Conservation (phyloP, 2,329 filamentous ascomycete species). For the Pezicula radicicola region DNA sequence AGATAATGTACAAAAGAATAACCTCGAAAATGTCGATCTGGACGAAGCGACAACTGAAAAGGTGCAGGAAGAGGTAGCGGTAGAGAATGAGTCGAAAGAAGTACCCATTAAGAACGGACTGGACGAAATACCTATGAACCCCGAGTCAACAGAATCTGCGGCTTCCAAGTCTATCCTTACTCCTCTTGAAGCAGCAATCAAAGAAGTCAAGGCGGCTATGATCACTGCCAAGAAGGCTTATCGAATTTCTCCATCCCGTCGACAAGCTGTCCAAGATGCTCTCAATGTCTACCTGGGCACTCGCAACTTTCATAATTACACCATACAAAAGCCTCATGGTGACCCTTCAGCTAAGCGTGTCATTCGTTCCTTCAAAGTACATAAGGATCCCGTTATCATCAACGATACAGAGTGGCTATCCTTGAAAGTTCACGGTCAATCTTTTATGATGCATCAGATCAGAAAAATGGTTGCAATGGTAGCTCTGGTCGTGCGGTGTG, state of each 20-base stretch:
- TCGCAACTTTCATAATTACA: slow-evolving; percentile 96
- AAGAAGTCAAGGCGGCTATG: slow-evolving; percentile 78
- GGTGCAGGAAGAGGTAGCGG: too few species aligned
- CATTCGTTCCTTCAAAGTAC: slow-evolving; percentile 88
- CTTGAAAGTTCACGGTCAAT: slow-evolving; percentile 93
- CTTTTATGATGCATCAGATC: slow-evolving; percentile 99
- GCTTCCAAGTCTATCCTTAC: slow-evolving; percentile 23
- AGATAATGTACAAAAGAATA: too few species aligned
- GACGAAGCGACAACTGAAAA: too few species aligned
- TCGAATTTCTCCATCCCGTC: slow-evolving; percentile 69
- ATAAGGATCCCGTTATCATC: slow-evolving; percentile 75
- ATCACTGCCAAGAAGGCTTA: slow-evolving; percentile 80
- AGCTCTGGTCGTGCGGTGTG: slow-evolving; percentile 79
- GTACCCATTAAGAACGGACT: too few species aligned
- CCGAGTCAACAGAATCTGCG: neutral
- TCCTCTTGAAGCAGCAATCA: slow-evolving; percentile 63
- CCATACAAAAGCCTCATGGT: slow-evolving; percentile 76
- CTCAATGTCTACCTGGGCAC: slow-evolving; percentile 79
- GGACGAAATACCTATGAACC: too few species aligned
- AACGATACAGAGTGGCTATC: slow-evolving; percentile 93
- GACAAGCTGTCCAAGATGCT: slow-evolving; percentile 71
- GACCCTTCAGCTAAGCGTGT: slow-evolving; percentile 85
- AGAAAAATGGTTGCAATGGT: slow-evolving; percentile 98
- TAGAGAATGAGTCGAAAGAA: too few species aligned
- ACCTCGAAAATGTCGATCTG: too few species aligned